Conservation (phyloP, 2,329 filamentous ascomycete genomes). For the Trichoderma koningii region DNA sequence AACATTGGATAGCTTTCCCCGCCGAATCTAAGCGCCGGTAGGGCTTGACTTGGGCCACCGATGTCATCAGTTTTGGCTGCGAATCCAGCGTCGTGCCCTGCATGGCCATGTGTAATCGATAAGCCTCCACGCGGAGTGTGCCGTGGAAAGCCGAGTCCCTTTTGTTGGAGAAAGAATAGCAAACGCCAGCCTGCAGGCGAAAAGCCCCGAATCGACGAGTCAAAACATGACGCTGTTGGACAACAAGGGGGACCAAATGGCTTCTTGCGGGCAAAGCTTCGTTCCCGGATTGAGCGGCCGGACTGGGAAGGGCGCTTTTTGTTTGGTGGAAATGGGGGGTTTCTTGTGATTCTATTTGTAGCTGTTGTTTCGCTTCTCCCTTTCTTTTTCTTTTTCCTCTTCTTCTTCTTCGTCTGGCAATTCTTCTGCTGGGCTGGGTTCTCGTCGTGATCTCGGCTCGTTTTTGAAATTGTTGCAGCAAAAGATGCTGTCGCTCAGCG, state of each 20-base stretch:
- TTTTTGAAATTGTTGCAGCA: conserved; percentile 5
- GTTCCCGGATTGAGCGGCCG: too few relatives aligned
- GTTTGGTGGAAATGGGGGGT: neutral
- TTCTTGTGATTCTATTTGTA: neutral
- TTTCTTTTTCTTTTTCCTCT: conserved; percentile 8
- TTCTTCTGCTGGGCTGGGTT: conserved; percentile 2
- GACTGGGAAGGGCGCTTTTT: neutral
- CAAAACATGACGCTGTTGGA: neutral
- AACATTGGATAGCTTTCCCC: neutral
- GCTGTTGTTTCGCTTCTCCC: neutral
- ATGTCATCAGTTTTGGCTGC: conserved; percentile 20
- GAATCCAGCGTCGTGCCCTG: neutral
- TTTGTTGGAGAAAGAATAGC: too few relatives aligned
- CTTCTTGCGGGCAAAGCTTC: too few relatives aligned
- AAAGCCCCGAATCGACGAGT: neutral
- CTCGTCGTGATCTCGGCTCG: neutral
- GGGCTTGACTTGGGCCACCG: conserved; percentile 21
- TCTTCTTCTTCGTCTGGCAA: conserved; percentile 4
- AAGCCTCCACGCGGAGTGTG: conserved; percentile 18
- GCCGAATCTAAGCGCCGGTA: conserved; percentile 25
- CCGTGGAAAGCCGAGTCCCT: conserved; percentile 28
- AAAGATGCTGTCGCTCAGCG: conserved; percentile 32
- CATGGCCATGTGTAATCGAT: conserved; percentile 16
- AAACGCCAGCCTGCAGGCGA: neutral
- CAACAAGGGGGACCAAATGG: too few relatives aligned